phyloP scores from a whole-genome alignment of 768 basidiomycete genomes.

The Boletus reticulatus region DNA sequence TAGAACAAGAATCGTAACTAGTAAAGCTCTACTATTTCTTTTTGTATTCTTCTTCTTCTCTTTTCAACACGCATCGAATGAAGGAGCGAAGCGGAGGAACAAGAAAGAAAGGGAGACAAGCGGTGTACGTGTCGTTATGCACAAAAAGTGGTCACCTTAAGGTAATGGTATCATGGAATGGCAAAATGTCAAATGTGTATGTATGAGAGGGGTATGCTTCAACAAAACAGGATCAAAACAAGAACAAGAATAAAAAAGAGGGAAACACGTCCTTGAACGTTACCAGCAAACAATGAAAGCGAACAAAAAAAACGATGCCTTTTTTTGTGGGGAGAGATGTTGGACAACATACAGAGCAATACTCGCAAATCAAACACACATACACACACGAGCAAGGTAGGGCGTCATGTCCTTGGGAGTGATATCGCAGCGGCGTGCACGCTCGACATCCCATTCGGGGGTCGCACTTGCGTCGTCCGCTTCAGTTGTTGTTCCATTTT shows the following conservation, averaged over 20 bases:
- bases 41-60: too few species aligned
- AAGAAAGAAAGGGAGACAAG: background rate
- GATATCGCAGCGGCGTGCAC: slow-evolving; percentile 30
- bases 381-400: background rate
- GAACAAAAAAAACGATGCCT: background rate
- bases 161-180: slow-evolving; percentile 15
- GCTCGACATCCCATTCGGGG: slow-evolving; percentile 25
- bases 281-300: background rate
- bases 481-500: slow-evolving; percentile 78
- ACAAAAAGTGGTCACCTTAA: slow-evolving; percentile 6
- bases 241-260: background rate
- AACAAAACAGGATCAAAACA: background rate
- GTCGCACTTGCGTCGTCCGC: slow-evolving; percentile 46
- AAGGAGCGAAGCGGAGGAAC: background rate
- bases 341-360: slow-evolving; percentile 9
- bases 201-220: slow-evolving; percentile 1
- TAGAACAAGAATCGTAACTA: background rate
- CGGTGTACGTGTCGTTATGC: slow-evolving; percentile 14
- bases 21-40: background rate
- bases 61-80: too few species aligned
- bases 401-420: slow-evolving; percentile 23
- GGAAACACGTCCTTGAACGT: background rate
- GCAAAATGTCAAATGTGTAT: background rate
- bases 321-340: background rate
- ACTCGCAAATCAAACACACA: slow-evolving; percentile 3